Evolutionary conservation across 2,329 filamentous ascomycete genomes (phyloP).

Genomic region (Leptographium flavum): DNA sequence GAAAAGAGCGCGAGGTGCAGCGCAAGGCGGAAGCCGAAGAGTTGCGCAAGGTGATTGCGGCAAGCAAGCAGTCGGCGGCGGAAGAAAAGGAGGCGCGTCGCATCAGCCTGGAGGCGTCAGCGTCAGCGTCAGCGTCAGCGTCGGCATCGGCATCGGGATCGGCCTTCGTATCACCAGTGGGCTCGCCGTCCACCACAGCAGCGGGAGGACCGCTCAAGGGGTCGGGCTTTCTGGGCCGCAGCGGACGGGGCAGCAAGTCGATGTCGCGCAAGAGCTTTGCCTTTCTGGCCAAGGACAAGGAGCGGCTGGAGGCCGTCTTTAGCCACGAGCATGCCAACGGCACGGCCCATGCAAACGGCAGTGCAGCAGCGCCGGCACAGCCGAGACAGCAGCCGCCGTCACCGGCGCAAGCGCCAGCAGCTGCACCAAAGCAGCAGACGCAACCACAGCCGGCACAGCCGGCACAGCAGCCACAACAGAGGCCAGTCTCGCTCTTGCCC

Average conservation of each 20-base stretch:
- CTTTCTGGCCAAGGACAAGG: slow-evolving; percentile 38
- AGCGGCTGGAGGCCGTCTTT: neutral
- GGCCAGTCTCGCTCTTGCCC: neutral
- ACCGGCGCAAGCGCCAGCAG: no score
- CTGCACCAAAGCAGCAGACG: no score
- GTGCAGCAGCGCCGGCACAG: slow-evolving; percentile 2
- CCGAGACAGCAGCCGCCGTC: neutral
- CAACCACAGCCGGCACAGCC: neutral
- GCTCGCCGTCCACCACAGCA: no score
- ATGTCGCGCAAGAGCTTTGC: slow-evolving; percentile 63
- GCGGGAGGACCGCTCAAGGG: slow-evolving; percentile 5
- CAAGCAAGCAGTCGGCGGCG: slow-evolving; percentile 47
- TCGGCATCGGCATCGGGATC: neutral
- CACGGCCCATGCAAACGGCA: slow-evolving; percentile 15
- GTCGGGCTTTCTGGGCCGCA: slow-evolving; percentile 44
- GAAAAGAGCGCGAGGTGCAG: slow-evolving; percentile 27
- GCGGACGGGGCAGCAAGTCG: slow-evolving; percentile 61
- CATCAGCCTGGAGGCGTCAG: slow-evolving; percentile 24
- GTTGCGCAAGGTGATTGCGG: slow-evolving; percentile 47
- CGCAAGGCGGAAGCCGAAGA: slow-evolving; percentile 46
- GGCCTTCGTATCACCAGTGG: no score
- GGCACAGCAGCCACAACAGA: neutral
- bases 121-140: neutral
- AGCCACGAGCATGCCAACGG: slow-evolving; percentile 10
- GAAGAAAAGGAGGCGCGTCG: slow-evolving; percentile 37